Evolutionary conservation across 2,329 filamentous ascomycete genomes (phyloP).

Genomic region (Penicillium polonicum): DNA sequence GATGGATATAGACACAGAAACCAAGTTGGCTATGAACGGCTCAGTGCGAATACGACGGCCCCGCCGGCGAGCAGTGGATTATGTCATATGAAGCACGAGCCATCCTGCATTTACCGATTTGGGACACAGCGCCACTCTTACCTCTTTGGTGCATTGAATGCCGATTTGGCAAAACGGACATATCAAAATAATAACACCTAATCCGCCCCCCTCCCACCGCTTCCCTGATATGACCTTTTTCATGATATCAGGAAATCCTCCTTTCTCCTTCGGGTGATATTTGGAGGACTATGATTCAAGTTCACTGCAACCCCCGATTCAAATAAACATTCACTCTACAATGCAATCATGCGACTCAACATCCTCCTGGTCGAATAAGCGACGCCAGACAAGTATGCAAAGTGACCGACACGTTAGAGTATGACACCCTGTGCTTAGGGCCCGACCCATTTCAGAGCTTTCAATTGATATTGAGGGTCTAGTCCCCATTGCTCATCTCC

Average conservation of each 20-base stretch:
- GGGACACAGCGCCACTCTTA: constrained; percentile 5
- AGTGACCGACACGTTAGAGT: constrained; percentile 7
- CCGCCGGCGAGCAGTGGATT: background rate
- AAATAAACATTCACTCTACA: background rate
- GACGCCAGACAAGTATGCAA: constrained; percentile 4
- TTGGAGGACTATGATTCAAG: background rate
- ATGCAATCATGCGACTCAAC: background rate
- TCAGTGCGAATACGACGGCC: background rate
- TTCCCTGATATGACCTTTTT: background rate
- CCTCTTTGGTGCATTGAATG: background rate
- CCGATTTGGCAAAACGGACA: background rate
- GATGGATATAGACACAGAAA: background rate
- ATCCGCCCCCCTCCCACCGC: background rate
- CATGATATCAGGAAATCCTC: background rate
- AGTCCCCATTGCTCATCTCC: background rate
- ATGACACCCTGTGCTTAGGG: background rate
- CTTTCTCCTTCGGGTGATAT: constrained; percentile 1
- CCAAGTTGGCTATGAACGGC: background rate
- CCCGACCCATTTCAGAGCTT: background rate
- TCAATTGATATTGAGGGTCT: background rate
- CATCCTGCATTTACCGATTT: constrained; percentile 13
- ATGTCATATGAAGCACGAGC: constrained; percentile 13
- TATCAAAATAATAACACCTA: background rate
- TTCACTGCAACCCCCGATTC: background rate
- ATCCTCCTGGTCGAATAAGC: constrained; percentile 1